These are phyloP conservation scores for Hypoxylon sp. DNA, from an alignment of 2,329 filamentous ascomycete species.

Conservation along the genomic window DNA sequence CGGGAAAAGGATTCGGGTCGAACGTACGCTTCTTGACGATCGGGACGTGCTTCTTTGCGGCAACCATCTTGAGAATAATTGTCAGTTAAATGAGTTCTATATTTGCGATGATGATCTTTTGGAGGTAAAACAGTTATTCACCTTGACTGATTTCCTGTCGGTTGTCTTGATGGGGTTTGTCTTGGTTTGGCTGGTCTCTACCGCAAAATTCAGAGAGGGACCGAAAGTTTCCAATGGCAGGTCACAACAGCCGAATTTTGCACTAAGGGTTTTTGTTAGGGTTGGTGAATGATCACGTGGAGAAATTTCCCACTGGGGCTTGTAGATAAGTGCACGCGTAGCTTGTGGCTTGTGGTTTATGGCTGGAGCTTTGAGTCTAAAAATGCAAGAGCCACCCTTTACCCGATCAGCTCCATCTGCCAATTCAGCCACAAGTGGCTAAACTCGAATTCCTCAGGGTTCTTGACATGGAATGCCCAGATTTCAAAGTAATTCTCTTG, in stretches of 20 bases:
- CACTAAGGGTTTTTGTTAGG: slow-evolving; percentile 49
- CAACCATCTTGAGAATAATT: slow-evolving; percentile 81
- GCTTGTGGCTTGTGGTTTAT: background rate
- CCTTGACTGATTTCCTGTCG: slow-evolving; percentile 53
- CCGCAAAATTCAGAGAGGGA: slow-evolving; percentile 48
- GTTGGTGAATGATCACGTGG: slow-evolving; percentile 46
- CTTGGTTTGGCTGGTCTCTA: slow-evolving; percentile 48
- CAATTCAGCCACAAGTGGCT: slow-evolving; percentile 16
- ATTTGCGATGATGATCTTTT: slow-evolving; percentile 4
- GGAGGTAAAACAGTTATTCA: slow-evolving; percentile 34
- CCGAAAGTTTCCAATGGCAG: slow-evolving; percentile 45
- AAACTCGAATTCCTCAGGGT: slow-evolving; percentile 1
- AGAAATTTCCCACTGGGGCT: no score
- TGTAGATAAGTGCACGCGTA: no score
- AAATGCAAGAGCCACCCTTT: slow-evolving; percentile 1
- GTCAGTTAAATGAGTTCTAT: slow-evolving; percentile 36
- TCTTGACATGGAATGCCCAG: background rate
- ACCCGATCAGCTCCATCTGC: background rate
- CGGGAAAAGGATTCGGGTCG: slow-evolving; percentile 43
- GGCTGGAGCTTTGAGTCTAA: background rate
- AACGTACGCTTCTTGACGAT: slow-evolving; percentile 99
- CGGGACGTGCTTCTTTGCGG: slow-evolving; percentile 98
- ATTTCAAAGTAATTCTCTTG: background rate
- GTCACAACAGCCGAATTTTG: slow-evolving; percentile 40
- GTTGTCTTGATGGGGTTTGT: slow-evolving; percentile 50